Base-by-base conservation (phyloP, 2,329 filamentous ascomycete species). In the Fusarium pseudoanthophilum region DNA sequence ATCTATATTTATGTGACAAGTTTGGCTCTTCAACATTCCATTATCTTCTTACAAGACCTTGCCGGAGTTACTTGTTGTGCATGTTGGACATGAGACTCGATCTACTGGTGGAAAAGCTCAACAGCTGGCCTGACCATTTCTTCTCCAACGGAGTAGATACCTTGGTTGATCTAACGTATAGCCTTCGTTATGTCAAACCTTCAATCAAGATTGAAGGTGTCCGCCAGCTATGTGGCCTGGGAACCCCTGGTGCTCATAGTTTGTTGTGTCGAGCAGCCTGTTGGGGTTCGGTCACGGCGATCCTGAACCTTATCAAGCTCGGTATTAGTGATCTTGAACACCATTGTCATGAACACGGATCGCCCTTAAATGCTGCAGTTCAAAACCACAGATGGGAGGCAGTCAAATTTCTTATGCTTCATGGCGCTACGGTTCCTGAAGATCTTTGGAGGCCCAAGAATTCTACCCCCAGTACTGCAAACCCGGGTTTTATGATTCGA, bases 401-500 rank as follows among this genome's bases (percentile, higher is more conserved):
- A 1, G 56, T 43, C 16, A 61, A 43, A 16, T 43, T 20, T 20
- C 61, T 64, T 4, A 10, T 49, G 0, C 16, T 37, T 8, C 46
- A 36, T 11, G 55, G 60, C 4, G 60, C 55, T 1, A 3, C 2
- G 2, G 13, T 60, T 0, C 42, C 43, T 2, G 14, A 11, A 4
- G 2, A 9, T 3, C 43, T 64, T 4, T 11, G 24, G 16, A 24
- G 20, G 0, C 16, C 24, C 10, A 60, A 18, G 28, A 20, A 30
- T 6, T 2, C 7, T 1, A 14, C 21, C 0, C 34, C 42, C 5
- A 40, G 30, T 4, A 18, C 14, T 5, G 2, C 5, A 11, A 42
- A n/a, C 13, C 30, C 16, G 4, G 36, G 37, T 11, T 61, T 49
- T 1, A 1, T 51, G 1, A 43, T 64, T 16, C 28, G 24, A 4